Conservation (phyloP, 257 asterid species). For the Leptodermis oblonga region DNA sequence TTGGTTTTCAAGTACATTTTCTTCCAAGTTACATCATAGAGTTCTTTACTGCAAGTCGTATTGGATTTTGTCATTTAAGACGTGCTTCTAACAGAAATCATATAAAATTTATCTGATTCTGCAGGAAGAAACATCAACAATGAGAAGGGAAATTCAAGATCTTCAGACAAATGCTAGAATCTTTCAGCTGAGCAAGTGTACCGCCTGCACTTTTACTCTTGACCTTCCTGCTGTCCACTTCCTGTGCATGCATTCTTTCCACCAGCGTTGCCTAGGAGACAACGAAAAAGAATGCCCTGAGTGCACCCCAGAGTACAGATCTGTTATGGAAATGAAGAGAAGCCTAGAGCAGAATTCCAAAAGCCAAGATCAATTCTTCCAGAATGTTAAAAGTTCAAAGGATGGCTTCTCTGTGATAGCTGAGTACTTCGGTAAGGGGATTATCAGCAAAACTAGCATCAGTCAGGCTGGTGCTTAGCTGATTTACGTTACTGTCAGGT, state of each 20-base stretch:
- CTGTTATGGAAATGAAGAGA: slow-evolving; percentile 73
- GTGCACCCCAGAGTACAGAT: slow-evolving; percentile 85
- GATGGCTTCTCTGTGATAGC: slow-evolving; percentile 97
- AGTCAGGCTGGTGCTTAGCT: slow-evolving; percentile 40
- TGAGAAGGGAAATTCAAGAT: slow-evolving; percentile 92
- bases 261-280: slow-evolving; percentile 94
- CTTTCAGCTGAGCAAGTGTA: slow-evolving; percentile 97
- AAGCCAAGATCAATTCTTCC: slow-evolving; percentile 81
- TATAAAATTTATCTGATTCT: slow-evolving; percentile 9
- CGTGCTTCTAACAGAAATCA: neutral
- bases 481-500: slow-evolving; percentile 30
- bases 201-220: slow-evolving; percentile 88
- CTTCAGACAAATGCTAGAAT: slow-evolving; percentile 90
- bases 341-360: slow-evolving; percentile 81
- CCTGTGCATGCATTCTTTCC: slow-evolving; percentile 99
- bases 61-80: neutral
- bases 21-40: neutral
- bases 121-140: slow-evolving; percentile 78
- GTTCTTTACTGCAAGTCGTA: neutral
- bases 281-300: slow-evolving; percentile 94
- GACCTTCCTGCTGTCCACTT: slow-evolving; percentile 99
- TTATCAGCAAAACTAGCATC: slow-evolving; percentile 81
- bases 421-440: slow-evolving; percentile 86
- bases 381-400: slow-evolving; percentile 65
- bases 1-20: neutral